Evolutionary conservation across 2,329 filamentous ascomycete species (phyloP).

Genomic region (Neodidymelliopsis sp.): DNA sequence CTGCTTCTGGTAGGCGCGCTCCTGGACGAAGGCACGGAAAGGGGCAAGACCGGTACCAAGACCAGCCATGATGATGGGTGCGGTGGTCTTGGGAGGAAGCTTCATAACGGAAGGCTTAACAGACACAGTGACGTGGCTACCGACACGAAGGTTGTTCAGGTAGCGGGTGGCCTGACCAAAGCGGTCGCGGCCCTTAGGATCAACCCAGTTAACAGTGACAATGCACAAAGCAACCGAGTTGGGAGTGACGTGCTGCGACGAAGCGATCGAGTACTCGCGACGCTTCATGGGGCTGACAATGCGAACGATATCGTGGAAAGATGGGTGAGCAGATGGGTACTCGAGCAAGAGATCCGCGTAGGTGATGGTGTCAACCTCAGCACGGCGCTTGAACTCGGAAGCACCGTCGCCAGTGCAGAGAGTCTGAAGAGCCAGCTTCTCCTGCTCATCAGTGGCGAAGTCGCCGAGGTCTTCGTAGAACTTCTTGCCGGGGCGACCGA

Average conservation of each 20-base stretch:
- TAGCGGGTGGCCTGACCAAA: constrained; percentile 94
- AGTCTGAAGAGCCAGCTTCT: constrained; percentile 80
- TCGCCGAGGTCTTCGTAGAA: constrained; percentile 95
- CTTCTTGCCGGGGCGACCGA: constrained; percentile 94
- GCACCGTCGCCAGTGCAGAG: constrained; percentile 78
- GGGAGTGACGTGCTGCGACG: constrained; percentile 92
- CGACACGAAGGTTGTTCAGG: constrained; percentile 77
- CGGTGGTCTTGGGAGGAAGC: constrained; percentile 84
- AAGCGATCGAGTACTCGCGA: constrained; percentile 98
- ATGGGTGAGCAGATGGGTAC: constrained; percentile 86
- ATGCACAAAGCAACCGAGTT: constrained; percentile 93
- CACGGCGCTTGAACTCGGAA: constrained; percentile 88
- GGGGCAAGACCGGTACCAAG: constrained; percentile 97
- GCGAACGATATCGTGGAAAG: constrained; percentile 85
- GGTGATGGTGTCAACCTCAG: constrained; percentile 89
- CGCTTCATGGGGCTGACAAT: constrained; percentile 94
- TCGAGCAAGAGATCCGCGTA: constrained; percentile 91
- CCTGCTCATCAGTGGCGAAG: constrained; percentile 81
- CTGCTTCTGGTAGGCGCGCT: constrained; percentile 97
- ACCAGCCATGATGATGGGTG: constrained; percentile 97
- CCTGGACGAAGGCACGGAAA: constrained; percentile 99
- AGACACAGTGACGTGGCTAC: constrained; percentile 83
- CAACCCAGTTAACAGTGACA: constrained; percentile 95
- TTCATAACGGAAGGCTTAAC: constrained; percentile 99
- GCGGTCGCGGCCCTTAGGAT: constrained; percentile 84